These are phyloP conservation scores for Sequoia sempervirens DNA, from an alignment of 75 land plant genomes.

Conservation along the genomic window DNA sequence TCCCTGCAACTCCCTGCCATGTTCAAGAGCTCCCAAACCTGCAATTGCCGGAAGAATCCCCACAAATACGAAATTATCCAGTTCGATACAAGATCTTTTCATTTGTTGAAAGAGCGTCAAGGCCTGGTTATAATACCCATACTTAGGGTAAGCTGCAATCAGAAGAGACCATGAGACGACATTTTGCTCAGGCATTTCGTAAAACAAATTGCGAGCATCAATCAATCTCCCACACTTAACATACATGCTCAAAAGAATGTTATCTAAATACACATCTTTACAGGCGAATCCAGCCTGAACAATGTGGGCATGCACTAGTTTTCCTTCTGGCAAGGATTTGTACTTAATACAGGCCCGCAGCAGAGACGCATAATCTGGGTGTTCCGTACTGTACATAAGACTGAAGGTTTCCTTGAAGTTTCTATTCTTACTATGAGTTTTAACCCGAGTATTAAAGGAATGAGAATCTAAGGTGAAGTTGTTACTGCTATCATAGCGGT, in stretches of 20 bases:
- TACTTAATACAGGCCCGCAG: background rate
- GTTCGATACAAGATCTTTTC: conserved; percentile 28
- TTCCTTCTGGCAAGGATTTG: background rate
- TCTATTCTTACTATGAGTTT: background rate
- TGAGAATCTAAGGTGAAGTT: background rate
- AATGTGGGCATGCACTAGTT: background rate
- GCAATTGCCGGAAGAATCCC: conserved; percentile 40
- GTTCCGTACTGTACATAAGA: background rate
- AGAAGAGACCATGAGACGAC: conserved; percentile 64
- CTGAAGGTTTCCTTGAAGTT: background rate
- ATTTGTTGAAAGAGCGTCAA: conserved; percentile 29
- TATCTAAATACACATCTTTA: background rate
- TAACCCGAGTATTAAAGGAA: background rate
- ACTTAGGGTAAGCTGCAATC: conserved; percentile 52
- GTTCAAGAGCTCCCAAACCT: conserved; percentile 12
- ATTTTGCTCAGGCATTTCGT: conserved; percentile 38
- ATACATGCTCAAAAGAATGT: background rate
- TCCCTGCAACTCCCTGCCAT: conserved; percentile 33
- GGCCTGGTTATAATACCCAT: conserved; percentile 37
- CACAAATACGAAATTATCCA: conserved; percentile 50
- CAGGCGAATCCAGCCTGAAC: background rate
- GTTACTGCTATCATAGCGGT: background rate
- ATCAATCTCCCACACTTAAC: background rate
- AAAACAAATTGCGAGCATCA: conserved; percentile 27
- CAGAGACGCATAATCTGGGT: background rate